Conservation (phyloP, 257 asterid species). For the Capsicum chinense region DNA sequence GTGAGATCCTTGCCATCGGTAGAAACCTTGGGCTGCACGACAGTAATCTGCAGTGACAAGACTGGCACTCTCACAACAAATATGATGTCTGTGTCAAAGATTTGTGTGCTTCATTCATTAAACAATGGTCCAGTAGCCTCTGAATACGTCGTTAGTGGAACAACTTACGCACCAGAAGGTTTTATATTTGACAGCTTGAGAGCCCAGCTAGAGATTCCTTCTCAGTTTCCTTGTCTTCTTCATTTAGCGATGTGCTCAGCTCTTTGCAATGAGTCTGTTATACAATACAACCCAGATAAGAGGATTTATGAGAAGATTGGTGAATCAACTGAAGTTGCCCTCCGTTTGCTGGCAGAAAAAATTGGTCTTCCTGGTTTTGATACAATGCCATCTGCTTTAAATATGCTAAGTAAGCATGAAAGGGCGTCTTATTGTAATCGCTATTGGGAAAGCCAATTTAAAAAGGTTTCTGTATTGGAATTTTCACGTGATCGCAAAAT, state of each 20-base stretch:
- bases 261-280: constrained; percentile 90
- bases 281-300: constrained; percentile 96
- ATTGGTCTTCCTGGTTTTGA: constrained; percentile 99
- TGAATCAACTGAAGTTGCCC: constrained; percentile 99
- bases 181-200: constrained; percentile 64
- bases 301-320: constrained; percentile 93
- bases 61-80: constrained; percentile 99
- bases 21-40: constrained; percentile 99
- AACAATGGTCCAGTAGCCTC: constrained; percentile 64
- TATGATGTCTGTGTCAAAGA: constrained; percentile 99
- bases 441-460: constrained; percentile 97
- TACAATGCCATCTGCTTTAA: constrained; percentile 95
- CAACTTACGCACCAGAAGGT: constrained; percentile 98
- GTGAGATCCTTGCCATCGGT: constrained; percentile 98
- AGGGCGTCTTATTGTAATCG: constrained; percentile 94
- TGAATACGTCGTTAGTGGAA: constrained; percentile 84
- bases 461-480: constrained; percentile 91
- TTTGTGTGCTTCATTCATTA: constrained; percentile 84
- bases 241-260: constrained; percentile 98
- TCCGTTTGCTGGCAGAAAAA: constrained; percentile 95
- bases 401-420: constrained; percentile 95
- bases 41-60: constrained; percentile 99
- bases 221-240: constrained; percentile 88
- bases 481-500: constrained; percentile 98
- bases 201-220: constrained; percentile 87